These are phyloP conservation scores for Ogataea angusta DNA, from an alignment of 805 yeast genomes.

Conservation along the genomic window DNA sequence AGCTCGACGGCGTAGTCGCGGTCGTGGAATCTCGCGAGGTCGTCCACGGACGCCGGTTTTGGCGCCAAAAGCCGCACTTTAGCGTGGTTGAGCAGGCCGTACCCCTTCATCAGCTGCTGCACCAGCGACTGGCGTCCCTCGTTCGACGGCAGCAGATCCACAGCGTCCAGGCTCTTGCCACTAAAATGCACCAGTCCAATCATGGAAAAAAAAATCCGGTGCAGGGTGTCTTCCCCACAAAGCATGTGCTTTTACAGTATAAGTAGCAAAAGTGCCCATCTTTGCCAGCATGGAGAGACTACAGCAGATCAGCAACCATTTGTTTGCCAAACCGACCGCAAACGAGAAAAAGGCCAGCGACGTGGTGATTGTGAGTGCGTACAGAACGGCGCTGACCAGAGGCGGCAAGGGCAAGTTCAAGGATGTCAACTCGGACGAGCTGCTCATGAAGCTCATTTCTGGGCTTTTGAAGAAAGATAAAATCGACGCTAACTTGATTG, in stretches of 20 bases:
- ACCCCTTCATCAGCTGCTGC: constrained; percentile 40
- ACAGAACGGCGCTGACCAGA: constrained; percentile 85
- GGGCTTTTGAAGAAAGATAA: constrained; percentile 56
- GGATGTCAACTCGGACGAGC: constrained; percentile 77
- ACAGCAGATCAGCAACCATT: constrained; percentile 33
- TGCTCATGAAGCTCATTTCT: constrained; percentile 61
- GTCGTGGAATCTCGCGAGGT: constrained; percentile 49
- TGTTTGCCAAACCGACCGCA: constrained; percentile 21
- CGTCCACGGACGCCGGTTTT: constrained; percentile 32
- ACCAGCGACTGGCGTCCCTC: constrained; percentile 47
- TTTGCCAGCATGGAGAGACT: constrained; percentile 34
- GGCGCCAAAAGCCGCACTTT: constrained; percentile 28
- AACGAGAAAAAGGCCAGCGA: constrained; percentile 67
- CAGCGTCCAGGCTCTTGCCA: constrained; percentile 11
- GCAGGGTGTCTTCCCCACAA: constrained; percentile 11
- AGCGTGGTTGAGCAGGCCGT: constrained; percentile 28
- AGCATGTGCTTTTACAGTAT: constrained; percentile 9
- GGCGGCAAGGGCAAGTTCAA: constrained; percentile 86
- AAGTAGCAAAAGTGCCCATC: constrained; percentile 3
- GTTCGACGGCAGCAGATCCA: constrained; percentile 52
- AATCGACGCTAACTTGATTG: constrained; percentile 54
- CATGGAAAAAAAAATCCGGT: constrained; percentile 9
- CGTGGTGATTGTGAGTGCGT: constrained; percentile 86
- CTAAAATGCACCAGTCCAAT: constrained; percentile 14
- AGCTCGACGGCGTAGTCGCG: constrained; percentile 34